Evolutionary conservation across 176 grass and related monocot species (phyloP).

Genomic region (Oryza officinalis): DNA sequence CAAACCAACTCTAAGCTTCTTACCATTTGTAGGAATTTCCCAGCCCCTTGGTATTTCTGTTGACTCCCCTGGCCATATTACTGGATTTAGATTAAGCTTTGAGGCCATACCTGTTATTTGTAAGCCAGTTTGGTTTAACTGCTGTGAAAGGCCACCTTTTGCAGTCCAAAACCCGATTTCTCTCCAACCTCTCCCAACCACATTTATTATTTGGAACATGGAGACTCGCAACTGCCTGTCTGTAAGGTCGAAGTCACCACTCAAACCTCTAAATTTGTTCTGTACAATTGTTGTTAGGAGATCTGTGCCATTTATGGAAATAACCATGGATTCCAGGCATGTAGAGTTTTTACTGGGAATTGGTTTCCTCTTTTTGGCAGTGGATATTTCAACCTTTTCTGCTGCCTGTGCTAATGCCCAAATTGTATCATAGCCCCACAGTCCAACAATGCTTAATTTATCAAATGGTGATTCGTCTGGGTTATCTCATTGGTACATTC

Average conservation of each 20-base stretch:
- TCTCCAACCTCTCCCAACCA: conserved; percentile 39
- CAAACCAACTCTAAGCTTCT: conserved; percentile 48
- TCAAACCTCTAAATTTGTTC: conserved; percentile 42
- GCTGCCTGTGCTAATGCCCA: conserved; percentile 50
- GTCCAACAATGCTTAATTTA: conserved; percentile 30
- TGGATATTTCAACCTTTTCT: conserved; percentile 26
- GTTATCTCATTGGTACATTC: conserved; percentile 37
- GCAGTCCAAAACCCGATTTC: conserved; percentile 51
- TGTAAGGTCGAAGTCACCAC: conserved; percentile 38
- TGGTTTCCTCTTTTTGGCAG: not conserved
- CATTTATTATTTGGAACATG: conserved; percentile 49
- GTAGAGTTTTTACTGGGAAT: conserved; percentile 20
- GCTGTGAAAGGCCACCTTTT: conserved; percentile 22
- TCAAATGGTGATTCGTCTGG: conserved; percentile 17
- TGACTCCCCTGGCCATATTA: conserved; percentile 60
- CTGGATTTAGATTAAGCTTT: not conserved
- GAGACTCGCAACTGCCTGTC: conserved; percentile 33
- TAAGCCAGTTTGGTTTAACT: conserved; percentile 12
- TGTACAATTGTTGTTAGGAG: conserved; percentile 31
- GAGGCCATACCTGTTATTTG: not conserved
- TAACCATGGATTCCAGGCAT: not conserved
- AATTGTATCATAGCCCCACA: conserved; percentile 52
- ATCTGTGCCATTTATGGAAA: conserved; percentile 29
- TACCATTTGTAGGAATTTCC: conserved; percentile 16
- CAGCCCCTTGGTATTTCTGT: conserved; percentile 45